These are phyloP conservation scores for Hippophae tibetana DNA, from an alignment of 306 rosid genomes.

Conservation along the genomic window DNA sequence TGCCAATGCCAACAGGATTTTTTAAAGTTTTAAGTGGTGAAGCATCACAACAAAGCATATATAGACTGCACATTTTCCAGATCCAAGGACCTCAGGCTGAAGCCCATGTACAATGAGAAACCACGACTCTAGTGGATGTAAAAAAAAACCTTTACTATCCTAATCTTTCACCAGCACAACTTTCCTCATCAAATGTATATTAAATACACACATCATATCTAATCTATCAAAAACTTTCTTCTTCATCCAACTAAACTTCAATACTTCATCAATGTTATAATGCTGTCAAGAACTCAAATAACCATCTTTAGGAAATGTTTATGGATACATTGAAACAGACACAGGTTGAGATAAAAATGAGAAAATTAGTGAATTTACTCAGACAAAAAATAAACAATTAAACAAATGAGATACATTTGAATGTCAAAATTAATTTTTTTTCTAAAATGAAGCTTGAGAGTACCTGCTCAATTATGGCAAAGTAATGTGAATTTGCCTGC, in stretches of 20 bases:
- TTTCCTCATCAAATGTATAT: background rate
- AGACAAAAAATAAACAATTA: background rate
- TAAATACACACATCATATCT: background rate
- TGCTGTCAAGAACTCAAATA: background rate
- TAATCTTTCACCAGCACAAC: background rate
- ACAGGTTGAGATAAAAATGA: background rate
- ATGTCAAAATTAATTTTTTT: background rate
- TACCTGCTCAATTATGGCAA: conserved; percentile 97
- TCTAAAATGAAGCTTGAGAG: conserved; percentile 20
- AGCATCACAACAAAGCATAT: too few species aligned
- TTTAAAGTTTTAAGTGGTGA: too few species aligned
- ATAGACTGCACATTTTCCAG: too few species aligned
- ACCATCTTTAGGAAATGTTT: background rate
- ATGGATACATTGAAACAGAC: background rate
- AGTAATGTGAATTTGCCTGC: conserved; percentile 99
- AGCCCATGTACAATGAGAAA: too few species aligned
- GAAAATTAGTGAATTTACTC: background rate
- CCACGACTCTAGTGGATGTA: too few species aligned
- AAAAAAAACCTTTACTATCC: background rate
- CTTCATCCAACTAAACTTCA: background rate
- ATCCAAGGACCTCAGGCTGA: too few species aligned
- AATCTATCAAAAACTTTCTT: background rate
- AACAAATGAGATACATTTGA: background rate
- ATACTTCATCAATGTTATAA: background rate
- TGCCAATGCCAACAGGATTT: too few species aligned